Conservation (phyloP, 352 stramenopile species). For the Phytophthora capsici region DNA sequence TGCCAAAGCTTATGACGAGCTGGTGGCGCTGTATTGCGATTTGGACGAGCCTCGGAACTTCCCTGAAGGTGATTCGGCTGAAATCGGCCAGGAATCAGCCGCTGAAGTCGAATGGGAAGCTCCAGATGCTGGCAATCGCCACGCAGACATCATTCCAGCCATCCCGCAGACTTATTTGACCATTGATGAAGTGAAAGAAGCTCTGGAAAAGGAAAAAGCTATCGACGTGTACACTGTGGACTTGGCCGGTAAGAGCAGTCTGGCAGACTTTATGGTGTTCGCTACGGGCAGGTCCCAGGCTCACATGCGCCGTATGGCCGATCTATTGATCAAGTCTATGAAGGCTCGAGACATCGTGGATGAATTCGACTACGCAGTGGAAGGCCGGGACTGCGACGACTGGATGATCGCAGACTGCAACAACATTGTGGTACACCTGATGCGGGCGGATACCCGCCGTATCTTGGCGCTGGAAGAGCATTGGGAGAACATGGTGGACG, state of each 20-base stretch:
- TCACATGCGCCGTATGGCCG: constrained; percentile 90
- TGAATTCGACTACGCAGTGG: constrained; percentile 83
- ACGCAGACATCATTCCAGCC: constrained; percentile 78
- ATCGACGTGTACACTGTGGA: constrained; percentile 83
- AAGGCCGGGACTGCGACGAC: constrained; percentile 91
- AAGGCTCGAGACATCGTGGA: constrained; percentile 68
- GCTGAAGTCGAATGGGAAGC: constrained; percentile 63
- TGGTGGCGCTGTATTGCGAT: constrained; percentile 83
- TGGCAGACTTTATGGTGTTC: constrained; percentile 92
- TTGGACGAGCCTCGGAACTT: constrained; percentile 83
- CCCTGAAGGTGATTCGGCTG: constrained; percentile 23
- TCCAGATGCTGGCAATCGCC: constrained; percentile 68
- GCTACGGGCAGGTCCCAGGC: constrained; percentile 80
- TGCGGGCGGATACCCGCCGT: constrained; percentile 75
- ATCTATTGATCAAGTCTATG: constrained; percentile 89
- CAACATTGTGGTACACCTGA: constrained; percentile 91
- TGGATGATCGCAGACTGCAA: constrained; percentile 94
- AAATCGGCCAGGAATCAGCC: neutral
- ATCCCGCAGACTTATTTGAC: constrained; percentile 76
- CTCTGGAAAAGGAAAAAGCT: constrained; percentile 76
- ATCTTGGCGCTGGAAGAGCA: constrained; percentile 83
- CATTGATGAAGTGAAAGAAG: constrained; percentile 68
- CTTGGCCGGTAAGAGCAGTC: constrained; percentile 75
- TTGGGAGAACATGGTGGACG: constrained; percentile 86
- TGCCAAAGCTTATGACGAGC: constrained; percentile 83